Evolutionary conservation across 192 early-diverging fungal genomes (phyloP).

Genomic region (Mortierella alpina): DNA sequence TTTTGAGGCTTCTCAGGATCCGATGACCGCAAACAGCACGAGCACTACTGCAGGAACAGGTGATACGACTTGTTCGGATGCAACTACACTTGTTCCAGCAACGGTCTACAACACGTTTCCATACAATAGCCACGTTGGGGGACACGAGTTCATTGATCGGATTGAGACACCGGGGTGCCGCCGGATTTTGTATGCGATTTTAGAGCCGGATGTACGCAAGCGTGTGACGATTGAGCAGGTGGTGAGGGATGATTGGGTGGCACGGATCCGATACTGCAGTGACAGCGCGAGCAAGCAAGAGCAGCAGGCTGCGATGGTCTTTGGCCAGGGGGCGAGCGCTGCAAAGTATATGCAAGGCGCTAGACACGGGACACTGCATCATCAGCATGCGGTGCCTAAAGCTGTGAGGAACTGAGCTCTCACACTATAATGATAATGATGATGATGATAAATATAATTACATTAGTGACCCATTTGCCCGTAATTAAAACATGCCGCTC

Average conservation of each 20-base stretch:
- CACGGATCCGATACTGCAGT: slow-evolving; percentile 68
- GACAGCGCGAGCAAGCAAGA: slow-evolving; percentile 22
- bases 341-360: slow-evolving; percentile 11
- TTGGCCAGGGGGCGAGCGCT: background rate
- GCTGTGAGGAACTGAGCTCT: slow-evolving; percentile 9
- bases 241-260: slow-evolving; percentile 79
- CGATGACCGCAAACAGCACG: background rate
- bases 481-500: too few relatives aligned
- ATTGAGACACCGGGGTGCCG: slow-evolving; percentile 71
- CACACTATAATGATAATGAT: too few relatives aligned
- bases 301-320: slow-evolving; percentile 6
- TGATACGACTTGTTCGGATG: background rate
- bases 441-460: too few relatives aligned
- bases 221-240: slow-evolving; percentile 80
- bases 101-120: slow-evolving; percentile 58
- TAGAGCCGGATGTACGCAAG: slow-evolving; percentile 79
- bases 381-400: slow-evolving; percentile 31
- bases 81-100: slow-evolving; percentile 6
- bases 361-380: slow-evolving; percentile 3
- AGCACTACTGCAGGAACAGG: background rate
- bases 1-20: too few relatives aligned
- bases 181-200: slow-evolving; percentile 78
- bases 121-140: slow-evolving; percentile 54
- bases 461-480: too few relatives aligned
- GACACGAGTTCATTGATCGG: slow-evolving; percentile 82